Conservation (phyloP, 257 asterid species). For the Solanum tarijense region DNA sequence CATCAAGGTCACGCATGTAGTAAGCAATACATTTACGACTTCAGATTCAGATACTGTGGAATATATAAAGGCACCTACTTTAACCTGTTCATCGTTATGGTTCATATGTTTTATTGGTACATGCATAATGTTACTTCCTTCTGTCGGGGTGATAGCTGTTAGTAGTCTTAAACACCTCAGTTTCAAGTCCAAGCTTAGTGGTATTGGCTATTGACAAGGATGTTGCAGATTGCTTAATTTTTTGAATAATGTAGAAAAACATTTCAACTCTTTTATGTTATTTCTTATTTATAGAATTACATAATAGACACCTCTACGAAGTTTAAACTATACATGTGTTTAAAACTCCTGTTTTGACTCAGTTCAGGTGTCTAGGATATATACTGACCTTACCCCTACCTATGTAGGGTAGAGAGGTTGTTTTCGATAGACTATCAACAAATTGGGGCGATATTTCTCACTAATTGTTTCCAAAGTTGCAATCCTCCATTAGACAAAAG, state of each 20-base stretch:
- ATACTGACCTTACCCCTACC: not conserved
- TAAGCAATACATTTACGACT: constrained; percentile 4
- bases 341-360: not conserved
- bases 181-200: not conserved
- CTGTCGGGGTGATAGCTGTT: not conserved
- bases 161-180: not conserved
- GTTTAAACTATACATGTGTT: not conserved
- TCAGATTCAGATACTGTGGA: not conserved
- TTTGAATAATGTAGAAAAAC: not conserved
- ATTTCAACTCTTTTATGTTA: not conserved
- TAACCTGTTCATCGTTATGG: not conserved
- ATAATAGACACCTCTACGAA: not conserved
- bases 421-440: not conserved
- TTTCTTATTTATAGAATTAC: not conserved
- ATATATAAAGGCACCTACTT: not conserved
- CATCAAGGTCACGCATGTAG: constrained; percentile 62
- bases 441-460: not conserved
- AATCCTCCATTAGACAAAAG: not conserved
- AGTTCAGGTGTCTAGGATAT: not conserved
- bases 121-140: not conserved
- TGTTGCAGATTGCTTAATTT: not conserved
- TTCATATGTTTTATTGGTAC: not conserved
- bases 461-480: not conserved
- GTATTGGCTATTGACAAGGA: not conserved
- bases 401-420: not conserved